Evolutionary conservation across 1,139 yeast species (phyloP).

Genomic region (Yamadazyma spencermartinsiae): DNA sequence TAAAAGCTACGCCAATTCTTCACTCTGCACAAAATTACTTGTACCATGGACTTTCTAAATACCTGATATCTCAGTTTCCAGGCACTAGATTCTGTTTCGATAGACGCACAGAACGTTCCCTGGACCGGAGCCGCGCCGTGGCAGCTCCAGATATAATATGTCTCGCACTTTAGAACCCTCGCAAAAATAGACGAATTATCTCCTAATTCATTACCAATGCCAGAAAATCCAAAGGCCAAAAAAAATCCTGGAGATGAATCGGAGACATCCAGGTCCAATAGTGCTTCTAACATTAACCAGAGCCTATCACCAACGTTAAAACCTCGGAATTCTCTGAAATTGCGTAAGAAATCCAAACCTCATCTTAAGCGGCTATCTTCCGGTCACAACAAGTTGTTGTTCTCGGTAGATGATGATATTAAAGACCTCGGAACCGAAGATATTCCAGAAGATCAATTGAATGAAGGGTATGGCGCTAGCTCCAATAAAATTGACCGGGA

Average conservation of each 20-base stretch:
- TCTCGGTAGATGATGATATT: slow-evolving; percentile 74
- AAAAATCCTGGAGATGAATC: neutral
- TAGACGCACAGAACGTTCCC: too few relatives aligned
- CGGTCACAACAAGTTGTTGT: slow-evolving; percentile 40
- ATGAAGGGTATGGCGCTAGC: slow-evolving; percentile 1
- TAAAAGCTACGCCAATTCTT: too few relatives aligned
- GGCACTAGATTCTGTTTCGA: too few relatives aligned
- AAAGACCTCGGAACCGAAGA: slow-evolving; percentile 52
- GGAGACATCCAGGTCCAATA: slow-evolving; percentile 8
- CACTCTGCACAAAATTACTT: too few relatives aligned
- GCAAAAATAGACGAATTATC: too few relatives aligned
- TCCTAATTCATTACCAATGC: too few relatives aligned
- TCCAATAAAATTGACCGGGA: slow-evolving; percentile 45
- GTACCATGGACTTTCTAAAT: too few relatives aligned
- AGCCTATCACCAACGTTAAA: slow-evolving; percentile 17
- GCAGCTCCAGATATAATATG: too few relatives aligned
- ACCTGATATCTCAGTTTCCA: neutral
- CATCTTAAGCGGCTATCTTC: slow-evolving; percentile 26
- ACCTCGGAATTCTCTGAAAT: slow-evolving; percentile 15
- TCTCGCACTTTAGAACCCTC: too few relatives aligned
- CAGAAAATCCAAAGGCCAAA: neutral
- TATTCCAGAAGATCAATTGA: slow-evolving; percentile 18
- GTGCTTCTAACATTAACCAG: slow-evolving; percentile 4
- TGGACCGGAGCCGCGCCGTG: too few relatives aligned
- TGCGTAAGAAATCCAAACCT: slow-evolving; percentile 22